Conservation (phyloP, 1,284 basidiomycete species). For the Sanghuangporus baumii region DNA sequence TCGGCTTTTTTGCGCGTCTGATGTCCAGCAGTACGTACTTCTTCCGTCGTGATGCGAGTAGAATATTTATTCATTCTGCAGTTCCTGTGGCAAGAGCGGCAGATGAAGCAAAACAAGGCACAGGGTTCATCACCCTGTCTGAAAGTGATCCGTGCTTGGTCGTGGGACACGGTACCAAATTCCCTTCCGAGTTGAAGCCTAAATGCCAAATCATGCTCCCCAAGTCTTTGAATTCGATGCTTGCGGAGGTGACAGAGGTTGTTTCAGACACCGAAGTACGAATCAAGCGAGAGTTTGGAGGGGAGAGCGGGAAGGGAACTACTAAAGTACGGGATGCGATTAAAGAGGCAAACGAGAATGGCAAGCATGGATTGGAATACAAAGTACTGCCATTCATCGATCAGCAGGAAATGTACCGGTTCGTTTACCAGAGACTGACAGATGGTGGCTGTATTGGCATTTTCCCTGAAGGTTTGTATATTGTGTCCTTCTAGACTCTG, state of each 20-base stretch:
- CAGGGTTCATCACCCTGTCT: conserved; percentile 71
- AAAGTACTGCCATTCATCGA: conserved; percentile 83
- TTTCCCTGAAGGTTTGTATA: conserved; percentile 82
- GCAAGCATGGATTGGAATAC: conserved; percentile 61
- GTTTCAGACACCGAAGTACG: conserved; percentile 82
- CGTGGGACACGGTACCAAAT: conserved; percentile 76
- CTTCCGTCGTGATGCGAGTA: not conserved
- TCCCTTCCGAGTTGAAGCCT: conserved; percentile 72
- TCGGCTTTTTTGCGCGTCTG: conserved; percentile 81
- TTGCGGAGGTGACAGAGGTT: conserved; percentile 85
- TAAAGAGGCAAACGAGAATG: conserved; percentile 48
- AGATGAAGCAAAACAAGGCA: conserved; percentile 79
- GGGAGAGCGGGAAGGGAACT: conserved; percentile 75
- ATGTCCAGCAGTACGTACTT: conserved; percentile 85
- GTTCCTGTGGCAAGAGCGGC: conserved; percentile 93
- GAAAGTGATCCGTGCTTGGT: conserved; percentile 75
- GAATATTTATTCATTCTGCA: conserved; percentile 28
- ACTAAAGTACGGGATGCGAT: conserved; percentile 62
- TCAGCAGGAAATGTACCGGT: conserved; percentile 92
- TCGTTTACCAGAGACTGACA: conserved; percentile 87
- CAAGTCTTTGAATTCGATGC: conserved; percentile 72
- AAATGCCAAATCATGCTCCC: conserved; percentile 88
- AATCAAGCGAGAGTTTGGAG: conserved; percentile 89
- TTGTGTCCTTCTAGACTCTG: conserved; percentile 3
- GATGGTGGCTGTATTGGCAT: conserved; percentile 91